Percentiles rank a stretch among this genome's conserved stretches.
phyloP scores from a whole-genome alignment of 768 basidiomycete genomes.

The Tricholomella constricta region DNA sequence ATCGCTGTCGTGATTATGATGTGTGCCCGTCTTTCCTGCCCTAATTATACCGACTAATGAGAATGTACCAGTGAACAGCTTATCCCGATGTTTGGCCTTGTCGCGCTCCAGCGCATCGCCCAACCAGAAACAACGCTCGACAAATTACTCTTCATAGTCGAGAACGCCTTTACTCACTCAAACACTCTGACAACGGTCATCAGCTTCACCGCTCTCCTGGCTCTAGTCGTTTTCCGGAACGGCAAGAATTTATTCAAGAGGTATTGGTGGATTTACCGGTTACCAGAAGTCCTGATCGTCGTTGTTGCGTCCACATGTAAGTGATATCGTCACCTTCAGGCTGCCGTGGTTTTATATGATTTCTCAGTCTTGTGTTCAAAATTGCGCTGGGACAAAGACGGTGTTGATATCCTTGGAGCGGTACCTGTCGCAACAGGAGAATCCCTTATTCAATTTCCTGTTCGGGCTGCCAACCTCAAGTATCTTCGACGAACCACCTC shows the following conservation, averaged over 20 bases:
- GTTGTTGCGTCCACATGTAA: constrained; percentile 82
- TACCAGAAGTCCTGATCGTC: constrained; percentile 90
- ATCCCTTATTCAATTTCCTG: constrained; percentile 74
- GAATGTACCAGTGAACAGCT: constrained; percentile 64
- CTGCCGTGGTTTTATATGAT: background rate
- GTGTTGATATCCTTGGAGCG: constrained; percentile 81
- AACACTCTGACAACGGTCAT: constrained; percentile 73
- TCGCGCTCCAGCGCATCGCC: constrained; percentile 48
- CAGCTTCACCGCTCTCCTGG: constrained; percentile 67
- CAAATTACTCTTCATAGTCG: constrained; percentile 75
- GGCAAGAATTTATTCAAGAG: constrained; percentile 60
- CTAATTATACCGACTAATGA: background rate
- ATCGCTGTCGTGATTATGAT: constrained; percentile 85
- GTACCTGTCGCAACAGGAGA: constrained; percentile 64
- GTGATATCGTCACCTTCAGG: constrained; percentile 23
- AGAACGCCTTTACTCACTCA: constrained; percentile 53
- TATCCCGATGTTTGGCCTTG: constrained; percentile 88
- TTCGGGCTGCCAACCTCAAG: constrained; percentile 57
- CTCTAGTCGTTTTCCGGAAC: constrained; percentile 62
- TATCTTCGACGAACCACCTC: constrained; percentile 81
- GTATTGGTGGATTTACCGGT: constrained; percentile 70
- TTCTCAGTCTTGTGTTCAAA: constrained; percentile 65
- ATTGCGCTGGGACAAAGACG: constrained; percentile 74
- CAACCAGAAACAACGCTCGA: constrained; percentile 72
- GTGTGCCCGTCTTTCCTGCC: constrained; percentile 40